Evolutionary conservation across 345 rosid species (phyloP).

Genomic region (Euclidium syriacum): DNA sequence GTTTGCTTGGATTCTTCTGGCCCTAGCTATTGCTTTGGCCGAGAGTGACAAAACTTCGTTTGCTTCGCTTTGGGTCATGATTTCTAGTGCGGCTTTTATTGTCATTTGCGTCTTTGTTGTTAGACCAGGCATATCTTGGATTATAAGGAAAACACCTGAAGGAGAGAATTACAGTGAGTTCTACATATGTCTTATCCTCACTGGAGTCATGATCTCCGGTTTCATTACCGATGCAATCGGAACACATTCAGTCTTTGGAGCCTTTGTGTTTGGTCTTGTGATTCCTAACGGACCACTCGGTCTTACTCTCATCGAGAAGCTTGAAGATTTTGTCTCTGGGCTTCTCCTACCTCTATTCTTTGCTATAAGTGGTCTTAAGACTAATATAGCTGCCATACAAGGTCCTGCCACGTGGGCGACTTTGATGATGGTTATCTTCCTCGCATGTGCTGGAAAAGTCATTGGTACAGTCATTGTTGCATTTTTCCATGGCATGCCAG

Average conservation of each 20-base stretch:
- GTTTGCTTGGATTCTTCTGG: slow-evolving; percentile 82
- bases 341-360: slow-evolving; percentile 89
- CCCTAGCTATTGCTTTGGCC: slow-evolving; percentile 73
- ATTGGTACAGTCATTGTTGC: slow-evolving; percentile 57
- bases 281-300: slow-evolving; percentile 93
- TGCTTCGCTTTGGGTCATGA: slow-evolving; percentile 70
- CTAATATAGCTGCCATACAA: slow-evolving; percentile 39
- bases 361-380: slow-evolving; percentile 88
- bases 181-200: slow-evolving; percentile 73
- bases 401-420: slow-evolving; percentile 50
- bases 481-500: slow-evolving; percentile 57
- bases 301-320: slow-evolving; percentile 79
- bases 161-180: slow-evolving; percentile 84
- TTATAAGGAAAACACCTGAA: slow-evolving; percentile 75
- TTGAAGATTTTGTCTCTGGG: slow-evolving; percentile 96
- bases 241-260: slow-evolving; percentile 92
- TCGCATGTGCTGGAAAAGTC: slow-evolving; percentile 67
- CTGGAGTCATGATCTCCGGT: slow-evolving; percentile 91
- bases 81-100: slow-evolving; percentile 48
- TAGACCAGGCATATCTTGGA: slow-evolving; percentile 67
- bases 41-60: slow-evolving; percentile 51
- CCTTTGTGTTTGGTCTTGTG: slow-evolving; percentile 82
- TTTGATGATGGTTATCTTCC: slow-evolving; percentile 40
- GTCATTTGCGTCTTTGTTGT: slow-evolving; percentile 49
- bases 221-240: slow-evolving; percentile 93